Evolutionary conservation across 1,284 basidiomycete species (phyloP), one percentile per base, ranked within the genome.

Genomic region (Malassezia japonica): DNA sequence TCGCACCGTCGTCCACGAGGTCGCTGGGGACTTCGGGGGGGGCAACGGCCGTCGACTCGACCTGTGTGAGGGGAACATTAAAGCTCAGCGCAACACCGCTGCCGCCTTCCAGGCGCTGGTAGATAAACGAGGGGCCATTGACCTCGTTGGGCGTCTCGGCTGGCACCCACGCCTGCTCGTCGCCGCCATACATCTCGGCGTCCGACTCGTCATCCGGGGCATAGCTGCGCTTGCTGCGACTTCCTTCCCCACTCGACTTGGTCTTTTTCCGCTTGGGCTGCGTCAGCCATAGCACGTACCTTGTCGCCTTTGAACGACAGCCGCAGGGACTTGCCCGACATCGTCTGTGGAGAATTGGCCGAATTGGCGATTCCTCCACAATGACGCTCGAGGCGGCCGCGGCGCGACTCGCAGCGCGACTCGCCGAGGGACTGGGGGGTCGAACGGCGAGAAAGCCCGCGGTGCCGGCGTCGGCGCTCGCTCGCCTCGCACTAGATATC

Each of bases 221-320:
- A 7, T 18, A 6, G 6, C 29, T 39, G 21, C 39, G 39, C 39
- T n/a, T 43, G 33, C n/a, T 28, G 32, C 32, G 29, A 29, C n/a
- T 21, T 18, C 7, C 16, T 20, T 6, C 2, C 5, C 8, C 18
- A 1, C 18, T 20, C 3, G 23, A 10, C 44, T 41, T 51, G 10
- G 21, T 4, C 6, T 40, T 40, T 28, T 54, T 54, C 27, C 51
- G 51, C 20, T 54, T 54, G 15, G 46, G 46, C 46, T 47, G 27
- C 21, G 21, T 33, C 13, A 47, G 39, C 12, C 6, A 15, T 10
- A 10, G n/a, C 27, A 42, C 50, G 38, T 42, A 47, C 50, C 44
- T 53, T 48, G 35, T 54, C 51, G 34, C 51, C 51, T 28, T 54
- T 54, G 36, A 54, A 54, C 4, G 51, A 44, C 18, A 54, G 40